Conservation (phyloP, 2,329 filamentous ascomycete genomes). For the Epichloe bromicola region DNA sequence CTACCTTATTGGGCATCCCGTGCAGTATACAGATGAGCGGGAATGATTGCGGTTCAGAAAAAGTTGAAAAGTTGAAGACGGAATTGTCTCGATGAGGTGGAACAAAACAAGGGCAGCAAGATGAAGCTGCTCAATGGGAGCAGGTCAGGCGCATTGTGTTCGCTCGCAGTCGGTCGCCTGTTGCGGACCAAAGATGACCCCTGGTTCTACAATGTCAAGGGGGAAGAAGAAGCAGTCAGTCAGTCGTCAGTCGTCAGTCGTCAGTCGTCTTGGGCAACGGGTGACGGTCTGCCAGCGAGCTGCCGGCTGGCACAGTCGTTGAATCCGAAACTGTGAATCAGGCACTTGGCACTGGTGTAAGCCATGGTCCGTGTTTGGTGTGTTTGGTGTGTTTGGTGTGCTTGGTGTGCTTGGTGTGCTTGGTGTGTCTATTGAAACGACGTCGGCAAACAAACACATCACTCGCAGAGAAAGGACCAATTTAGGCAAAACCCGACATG, state of each 20-base stretch:
- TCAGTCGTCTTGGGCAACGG: not conserved
- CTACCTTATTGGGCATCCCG: not conserved
- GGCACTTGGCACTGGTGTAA: slow-evolving; percentile 2
- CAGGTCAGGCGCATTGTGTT: not conserved
- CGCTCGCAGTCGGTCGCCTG: not conserved
- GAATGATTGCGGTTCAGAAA: not conserved
- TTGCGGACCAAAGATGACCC: not conserved
- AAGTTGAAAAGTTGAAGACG: not conserved
- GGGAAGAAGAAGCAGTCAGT: too few species aligned
- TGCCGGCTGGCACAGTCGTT: slow-evolving; percentile 3
- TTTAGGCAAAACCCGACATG: not conserved
- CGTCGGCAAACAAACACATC: slow-evolving; percentile 3
- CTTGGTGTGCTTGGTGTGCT: not conserved
- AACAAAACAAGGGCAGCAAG: not conserved
- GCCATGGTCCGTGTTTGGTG: slow-evolving; percentile 3
- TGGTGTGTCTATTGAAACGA: not conserved
- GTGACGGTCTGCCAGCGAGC: not conserved
- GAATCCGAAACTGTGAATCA: slow-evolving; percentile 1
- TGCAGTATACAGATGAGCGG: not conserved
- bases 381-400: not conserved
- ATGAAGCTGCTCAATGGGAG: not conserved
- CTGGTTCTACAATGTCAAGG: not conserved
- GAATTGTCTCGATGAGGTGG: not conserved
- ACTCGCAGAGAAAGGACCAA: not conserved
- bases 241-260: not conserved